Evolutionary conservation across 495 filamentous ascomycete species (phyloP).

Genomic region (Hypoxylon fuscum): DNA sequence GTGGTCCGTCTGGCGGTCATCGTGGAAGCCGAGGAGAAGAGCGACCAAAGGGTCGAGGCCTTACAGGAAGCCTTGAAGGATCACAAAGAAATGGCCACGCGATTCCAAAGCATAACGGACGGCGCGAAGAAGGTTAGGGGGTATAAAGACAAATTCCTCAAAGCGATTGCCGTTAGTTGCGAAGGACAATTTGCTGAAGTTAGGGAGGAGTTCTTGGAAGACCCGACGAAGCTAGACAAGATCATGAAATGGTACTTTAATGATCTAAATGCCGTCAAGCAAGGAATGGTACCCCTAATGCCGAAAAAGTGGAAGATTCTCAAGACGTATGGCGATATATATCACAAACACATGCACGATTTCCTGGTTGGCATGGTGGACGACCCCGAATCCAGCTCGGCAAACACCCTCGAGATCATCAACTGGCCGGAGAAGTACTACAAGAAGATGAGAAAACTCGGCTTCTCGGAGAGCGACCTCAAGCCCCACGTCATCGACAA

Average conservation of each 20-base stretch:
- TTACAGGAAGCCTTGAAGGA: conserved; percentile 93
- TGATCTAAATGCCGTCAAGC: conserved; percentile 88
- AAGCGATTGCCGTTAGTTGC: conserved; percentile 77
- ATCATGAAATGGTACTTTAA: conserved; percentile 95
- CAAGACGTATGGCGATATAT: conserved; percentile 86
- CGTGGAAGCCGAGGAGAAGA: conserved; percentile 95
- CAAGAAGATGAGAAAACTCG: conserved; percentile 91
- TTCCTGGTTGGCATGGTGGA: conserved; percentile 83
- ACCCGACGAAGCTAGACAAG: conserved; percentile 86
- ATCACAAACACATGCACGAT: conserved; percentile 94
- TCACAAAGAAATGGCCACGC: conserved; percentile 88
- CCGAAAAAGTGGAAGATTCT: conserved; percentile 98
- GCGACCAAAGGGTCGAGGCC: conserved; percentile 87
- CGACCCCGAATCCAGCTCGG: conserved; percentile 77
- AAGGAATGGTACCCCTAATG: conserved; percentile 88
- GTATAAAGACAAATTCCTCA: conserved; percentile 94
- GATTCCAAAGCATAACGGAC: conserved; percentile 93
- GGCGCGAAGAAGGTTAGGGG: conserved; percentile 91
- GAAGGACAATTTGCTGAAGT: conserved; percentile 77
- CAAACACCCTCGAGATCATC: conserved; percentile 87
- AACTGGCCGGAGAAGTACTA: conserved; percentile 97
- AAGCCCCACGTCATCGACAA: conserved; percentile 86
- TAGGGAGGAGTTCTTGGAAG: conserved; percentile 78
- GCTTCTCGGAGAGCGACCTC: conserved; percentile 75
- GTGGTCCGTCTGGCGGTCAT: conserved; percentile 91